A percentile compares a stretch with the other conserved stretches of the same genome.
These are phyloP conservation scores for Russula brevipes DNA, from an alignment of 768 basidiomycete species.

Conservation along the genomic window DNA sequence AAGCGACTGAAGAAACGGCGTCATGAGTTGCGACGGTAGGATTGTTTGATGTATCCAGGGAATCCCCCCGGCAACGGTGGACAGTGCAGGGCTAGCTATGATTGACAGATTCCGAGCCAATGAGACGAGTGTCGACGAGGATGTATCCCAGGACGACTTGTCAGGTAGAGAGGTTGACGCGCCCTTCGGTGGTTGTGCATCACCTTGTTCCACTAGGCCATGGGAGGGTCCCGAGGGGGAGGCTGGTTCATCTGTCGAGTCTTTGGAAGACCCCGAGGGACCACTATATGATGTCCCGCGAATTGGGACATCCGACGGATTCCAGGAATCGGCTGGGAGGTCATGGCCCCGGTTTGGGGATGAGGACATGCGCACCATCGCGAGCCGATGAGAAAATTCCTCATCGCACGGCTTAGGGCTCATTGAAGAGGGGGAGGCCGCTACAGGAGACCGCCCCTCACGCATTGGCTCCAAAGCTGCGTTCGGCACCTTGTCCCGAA, in stretches of 20 bases:
- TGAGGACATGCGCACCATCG: not conserved
- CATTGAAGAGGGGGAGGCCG: not conserved
- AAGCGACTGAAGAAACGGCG: not conserved
- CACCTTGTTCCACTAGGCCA: not conserved
- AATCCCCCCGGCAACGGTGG: not conserved
- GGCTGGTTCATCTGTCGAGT: not conserved
- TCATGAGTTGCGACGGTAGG: not conserved
- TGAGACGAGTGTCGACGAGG: not conserved
- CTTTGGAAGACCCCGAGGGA: slow-evolving; percentile 17
- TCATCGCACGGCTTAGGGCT: not conserved
- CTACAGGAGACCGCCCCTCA: not conserved
- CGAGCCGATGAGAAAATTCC: not conserved
- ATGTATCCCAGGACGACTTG: not conserved
- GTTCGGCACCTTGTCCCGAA: not conserved
- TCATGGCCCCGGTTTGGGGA: slow-evolving; percentile 1
- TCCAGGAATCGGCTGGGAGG: not conserved
- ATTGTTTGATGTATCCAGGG: not conserved
- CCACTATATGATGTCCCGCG: slow-evolving; percentile 21
- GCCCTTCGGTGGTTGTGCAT: not conserved
- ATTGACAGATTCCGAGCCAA: not conserved
- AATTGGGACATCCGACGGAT: not conserved
- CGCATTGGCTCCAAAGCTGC: not conserved
- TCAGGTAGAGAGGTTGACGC: not conserved
- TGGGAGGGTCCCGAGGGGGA: not conserved
- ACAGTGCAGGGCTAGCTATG: not conserved